A percentile compares a stretch with the other conserved stretches of the same genome.
Evolutionary conservation across 768 basidiomycete species (phyloP).

Genomic region (Phlebiopsis gigantea): DNA sequence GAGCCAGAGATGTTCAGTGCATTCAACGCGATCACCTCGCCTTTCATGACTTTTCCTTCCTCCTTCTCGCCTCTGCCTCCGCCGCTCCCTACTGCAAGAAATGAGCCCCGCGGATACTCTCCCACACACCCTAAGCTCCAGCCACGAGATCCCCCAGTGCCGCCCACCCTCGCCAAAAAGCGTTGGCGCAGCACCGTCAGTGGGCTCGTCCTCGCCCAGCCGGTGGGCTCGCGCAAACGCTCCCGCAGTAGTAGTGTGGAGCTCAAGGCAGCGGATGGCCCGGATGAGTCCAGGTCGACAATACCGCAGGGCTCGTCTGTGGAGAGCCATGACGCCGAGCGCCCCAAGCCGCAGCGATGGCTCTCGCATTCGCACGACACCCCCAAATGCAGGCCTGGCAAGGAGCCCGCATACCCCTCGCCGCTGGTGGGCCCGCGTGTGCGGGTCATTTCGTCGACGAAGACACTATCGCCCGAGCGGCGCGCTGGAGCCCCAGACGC

Average conservation of each 20-base stretch:
- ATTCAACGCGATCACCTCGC: constrained; percentile 4
- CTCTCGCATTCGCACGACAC: neutral
- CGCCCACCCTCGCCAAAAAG: constrained; percentile 13
- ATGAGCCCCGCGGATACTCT: constrained; percentile 14
- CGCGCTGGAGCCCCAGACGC: neutral
- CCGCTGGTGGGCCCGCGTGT: neutral
- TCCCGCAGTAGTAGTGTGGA: neutral
- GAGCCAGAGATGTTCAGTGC: constrained; percentile 11
- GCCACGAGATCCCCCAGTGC: constrained; percentile 12
- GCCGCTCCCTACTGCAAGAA: neutral
- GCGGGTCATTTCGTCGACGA: neutral
- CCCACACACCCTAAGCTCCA: constrained; percentile 20
- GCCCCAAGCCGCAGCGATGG: neutral
- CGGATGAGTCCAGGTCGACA: neutral
- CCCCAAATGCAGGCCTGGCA: neutral
- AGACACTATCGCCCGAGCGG: neutral
- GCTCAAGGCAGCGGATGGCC: neutral
- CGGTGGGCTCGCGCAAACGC: neutral
- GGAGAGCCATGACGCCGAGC: neutral
- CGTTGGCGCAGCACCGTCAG: constrained; percentile 2
- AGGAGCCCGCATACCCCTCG: neutral
- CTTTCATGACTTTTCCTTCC: constrained; percentile 7
- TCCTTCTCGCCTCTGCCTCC: neutral
- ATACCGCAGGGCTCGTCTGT: neutral
- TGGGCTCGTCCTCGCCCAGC: neutral